Conservation (phyloP, 1,284 basidiomycete species). For the Puccinia hordei region DNA sequence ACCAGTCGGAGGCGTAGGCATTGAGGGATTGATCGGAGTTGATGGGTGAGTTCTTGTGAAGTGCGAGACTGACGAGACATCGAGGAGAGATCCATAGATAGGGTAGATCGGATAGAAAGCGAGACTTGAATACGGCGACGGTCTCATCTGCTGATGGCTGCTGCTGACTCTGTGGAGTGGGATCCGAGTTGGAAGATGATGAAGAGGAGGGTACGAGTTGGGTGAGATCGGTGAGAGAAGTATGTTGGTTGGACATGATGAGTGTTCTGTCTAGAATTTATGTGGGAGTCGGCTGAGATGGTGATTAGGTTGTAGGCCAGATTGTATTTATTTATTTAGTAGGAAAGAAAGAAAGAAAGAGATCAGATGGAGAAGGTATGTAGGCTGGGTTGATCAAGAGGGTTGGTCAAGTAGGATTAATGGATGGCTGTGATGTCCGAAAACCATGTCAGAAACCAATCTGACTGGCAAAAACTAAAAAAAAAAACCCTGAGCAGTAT, state of each 20-base stretch:
- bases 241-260: slow-evolving; percentile 29
- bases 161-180: slow-evolving; percentile 3
- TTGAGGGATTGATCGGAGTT: slow-evolving; percentile 79
- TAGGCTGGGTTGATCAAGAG: too few relatives aligned
- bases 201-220: slow-evolving; percentile 30
- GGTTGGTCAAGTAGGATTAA: too few relatives aligned
- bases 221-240: slow-evolving; percentile 35
- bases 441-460: too few relatives aligned
- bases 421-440: too few relatives aligned
- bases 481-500: too few relatives aligned
- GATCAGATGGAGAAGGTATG: too few relatives aligned
- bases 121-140: slow-evolving; percentile 73
- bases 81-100: slow-evolving; percentile 62
- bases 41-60: slow-evolving; percentile 77
- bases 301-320: background rate
- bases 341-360: background rate
- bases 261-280: too few relatives aligned
- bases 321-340: too few relatives aligned
- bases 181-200: background rate
- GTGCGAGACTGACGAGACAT: slow-evolving; percentile 76
- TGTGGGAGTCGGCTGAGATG: background rate
- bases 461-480: too few relatives aligned
- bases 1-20: slow-evolving; percentile 77
- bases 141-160: slow-evolving; percentile 44
- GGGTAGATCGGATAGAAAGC: slow-evolving; percentile 78